Conservation (phyloP, 1,284 basidiomycete genomes). For the Cryptococcus amylolentus region DNA sequence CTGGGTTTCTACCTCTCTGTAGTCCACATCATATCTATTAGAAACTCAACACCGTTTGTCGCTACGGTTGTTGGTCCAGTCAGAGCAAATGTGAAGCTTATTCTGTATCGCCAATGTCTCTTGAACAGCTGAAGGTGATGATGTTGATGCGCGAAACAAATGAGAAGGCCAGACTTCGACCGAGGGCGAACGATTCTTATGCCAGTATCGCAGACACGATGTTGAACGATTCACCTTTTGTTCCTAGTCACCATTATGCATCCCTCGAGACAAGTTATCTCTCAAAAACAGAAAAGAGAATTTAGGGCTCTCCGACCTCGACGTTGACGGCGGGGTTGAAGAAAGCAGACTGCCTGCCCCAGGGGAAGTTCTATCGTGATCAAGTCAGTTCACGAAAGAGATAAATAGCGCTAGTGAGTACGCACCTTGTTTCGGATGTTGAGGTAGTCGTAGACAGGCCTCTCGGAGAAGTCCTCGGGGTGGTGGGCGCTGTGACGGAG, state of each 20-base stretch:
- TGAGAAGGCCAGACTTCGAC: too few species aligned
- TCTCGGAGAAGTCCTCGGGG: conserved; percentile 37
- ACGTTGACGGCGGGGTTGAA: conserved; percentile 29
- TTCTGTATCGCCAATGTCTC: too few species aligned
- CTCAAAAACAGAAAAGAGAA: neutral
- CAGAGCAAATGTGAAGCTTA: too few species aligned
- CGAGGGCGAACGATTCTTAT: too few species aligned
- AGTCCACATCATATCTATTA: too few species aligned
- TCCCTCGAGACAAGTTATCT: neutral
- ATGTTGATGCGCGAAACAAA: too few species aligned
- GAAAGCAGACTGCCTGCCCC: conserved; percentile 48
- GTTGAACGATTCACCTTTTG: neutral
- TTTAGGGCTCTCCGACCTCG: conserved; percentile 16
- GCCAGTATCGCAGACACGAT: neutral
- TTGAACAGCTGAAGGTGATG: too few species aligned
- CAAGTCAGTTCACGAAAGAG: neutral
- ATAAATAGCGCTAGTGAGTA: neutral
- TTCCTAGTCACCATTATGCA: conserved; percentile 1
- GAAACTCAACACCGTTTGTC: too few species aligned
- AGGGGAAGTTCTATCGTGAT: conserved; percentile 33
- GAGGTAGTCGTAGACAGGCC: conserved; percentile 46
- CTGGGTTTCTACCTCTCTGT: too few species aligned
- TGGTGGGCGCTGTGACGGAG: conserved; percentile 17
- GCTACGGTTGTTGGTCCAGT: too few species aligned
- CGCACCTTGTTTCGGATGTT: conserved; percentile 42